Base-by-base conservation (phyloP, 495 filamentous ascomycete species). In the Penicillium ochrochloron region DNA sequence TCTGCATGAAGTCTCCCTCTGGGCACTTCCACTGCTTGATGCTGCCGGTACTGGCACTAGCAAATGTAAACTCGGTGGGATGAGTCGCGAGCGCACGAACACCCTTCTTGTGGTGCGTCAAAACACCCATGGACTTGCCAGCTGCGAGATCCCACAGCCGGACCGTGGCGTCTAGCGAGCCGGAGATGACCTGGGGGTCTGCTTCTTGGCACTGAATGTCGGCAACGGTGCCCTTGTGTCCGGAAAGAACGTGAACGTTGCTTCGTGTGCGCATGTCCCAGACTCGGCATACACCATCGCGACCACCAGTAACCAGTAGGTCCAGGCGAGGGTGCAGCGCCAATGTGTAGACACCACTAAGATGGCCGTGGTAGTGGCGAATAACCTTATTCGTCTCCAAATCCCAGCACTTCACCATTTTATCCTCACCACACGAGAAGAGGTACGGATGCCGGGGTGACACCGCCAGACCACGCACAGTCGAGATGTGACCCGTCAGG, bases 11-110 rank as follows among this genome's bases (percentile, higher is more conserved):
- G 34, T 91, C 93, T 41, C 94, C 96, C 77, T 97, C 94, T 19
- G 96, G 96, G 70, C 93, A 98, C 76, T 98, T 98, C 94, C 95
- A 99, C 76, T 98, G 96, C 83, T 99, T 99, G 80, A 99, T 99
- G 75, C 89, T 92, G 27, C 90, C 89, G 0, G 94, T 93, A 70
- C 91, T 95, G 62, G 90, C 94, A 64, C 86, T 92, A 34, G 94
- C 96, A 68, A 99, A 99, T 1, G 96, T 99, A 76, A 96, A 99
- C 75, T 99, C 96, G 57, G 84, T 89, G 0, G 96, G 96, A 75
- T 98, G 96, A 3, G 88, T 85, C 19, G 91, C 85, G 59, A 99
- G 82, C n/a, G 85, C 86, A 44, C 96, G 87, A 10, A 99, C 93
- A 59, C 92, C 92, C 80, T 97, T 97, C 75, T 99, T 99, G 86